phyloP scores from a whole-genome alignment of 2,329 filamentous ascomycete genomes.

The Epichloe hybrida region DNA sequence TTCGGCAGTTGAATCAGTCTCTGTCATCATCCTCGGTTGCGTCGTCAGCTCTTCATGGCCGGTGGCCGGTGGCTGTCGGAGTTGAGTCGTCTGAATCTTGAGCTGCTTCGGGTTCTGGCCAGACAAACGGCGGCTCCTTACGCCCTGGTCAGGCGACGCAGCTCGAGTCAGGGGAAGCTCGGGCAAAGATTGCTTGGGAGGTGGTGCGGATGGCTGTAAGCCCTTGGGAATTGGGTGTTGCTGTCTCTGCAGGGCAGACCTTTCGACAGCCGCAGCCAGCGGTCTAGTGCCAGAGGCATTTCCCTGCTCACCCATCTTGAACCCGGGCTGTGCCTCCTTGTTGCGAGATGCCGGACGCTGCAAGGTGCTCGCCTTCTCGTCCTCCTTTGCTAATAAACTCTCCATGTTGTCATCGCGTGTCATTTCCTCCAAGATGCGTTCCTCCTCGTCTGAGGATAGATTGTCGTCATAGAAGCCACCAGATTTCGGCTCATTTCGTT shows the following conservation, averaged over 20 bases:
- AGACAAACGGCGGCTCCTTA: slow-evolving; percentile 66
- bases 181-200: slow-evolving; percentile 34
- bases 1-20: slow-evolving; percentile 6
- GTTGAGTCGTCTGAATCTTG: slow-evolving; percentile 64
- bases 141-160: slow-evolving; percentile 31
- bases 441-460: slow-evolving; percentile 53
- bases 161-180: slow-evolving; percentile 25
- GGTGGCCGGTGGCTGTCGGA: slow-evolving; percentile 11
- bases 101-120: slow-evolving; percentile 69
- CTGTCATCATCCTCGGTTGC: slow-evolving; percentile 3
- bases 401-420: slow-evolving; percentile 71
- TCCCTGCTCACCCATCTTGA: slow-evolving; percentile 50
- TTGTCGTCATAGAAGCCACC: slow-evolving; percentile 51
- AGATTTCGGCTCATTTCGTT: slow-evolving; percentile 12
- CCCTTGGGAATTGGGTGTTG: slow-evolving; percentile 7
- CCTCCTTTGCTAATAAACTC: slow-evolving; percentile 53
- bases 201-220: slow-evolving; percentile 25
- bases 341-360: slow-evolving; percentile 47
- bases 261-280: slow-evolving; percentile 57
- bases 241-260: slow-evolving; percentile 12
- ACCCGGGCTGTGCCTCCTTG: slow-evolving; percentile 57
- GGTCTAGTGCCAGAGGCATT: slow-evolving; percentile 34
- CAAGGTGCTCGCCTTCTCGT: slow-evolving; percentile 35
- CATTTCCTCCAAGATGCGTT: slow-evolving; percentile 75
- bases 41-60: slow-evolving; percentile 2